phyloP scores from a whole-genome alignment of 352 stramenopile genomes.

The Phytophthora sojae region DNA sequence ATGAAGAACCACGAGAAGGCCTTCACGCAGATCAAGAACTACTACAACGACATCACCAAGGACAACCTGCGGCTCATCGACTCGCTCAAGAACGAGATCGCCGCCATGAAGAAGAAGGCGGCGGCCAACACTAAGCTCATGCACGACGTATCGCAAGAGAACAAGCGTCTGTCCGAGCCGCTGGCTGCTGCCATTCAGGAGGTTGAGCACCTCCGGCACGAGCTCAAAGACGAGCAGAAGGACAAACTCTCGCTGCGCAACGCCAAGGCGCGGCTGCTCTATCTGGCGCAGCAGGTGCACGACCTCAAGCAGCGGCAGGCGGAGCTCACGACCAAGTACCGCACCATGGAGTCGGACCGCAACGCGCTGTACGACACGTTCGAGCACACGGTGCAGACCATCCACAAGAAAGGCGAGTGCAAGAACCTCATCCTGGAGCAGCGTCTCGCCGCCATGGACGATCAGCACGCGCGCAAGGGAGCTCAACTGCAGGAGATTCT shows the following conservation, averaged over 20 bases:
- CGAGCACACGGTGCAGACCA: slow-evolving; percentile 87
- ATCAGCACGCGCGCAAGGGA: slow-evolving; percentile 82
- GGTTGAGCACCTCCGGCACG: slow-evolving; percentile 87
- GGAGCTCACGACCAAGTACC: slow-evolving; percentile 79
- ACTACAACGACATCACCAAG: slow-evolving; percentile 97
- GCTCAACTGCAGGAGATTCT: slow-evolving; percentile 75
- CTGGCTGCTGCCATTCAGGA: slow-evolving; percentile 86
- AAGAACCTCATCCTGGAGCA: slow-evolving; percentile 92
- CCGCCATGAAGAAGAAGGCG: slow-evolving; percentile 94
- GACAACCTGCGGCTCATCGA: slow-evolving; percentile 94
- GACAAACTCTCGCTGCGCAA: slow-evolving; percentile 92
- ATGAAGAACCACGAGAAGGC: slow-evolving; percentile 95
- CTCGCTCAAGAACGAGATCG: slow-evolving; percentile 92
- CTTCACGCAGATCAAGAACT: slow-evolving; percentile 95
- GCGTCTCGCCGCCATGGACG: slow-evolving; percentile 73
- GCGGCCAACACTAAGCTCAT: slow-evolving; percentile 93
- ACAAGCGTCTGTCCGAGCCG: slow-evolving; percentile 92
- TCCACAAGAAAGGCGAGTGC: slow-evolving; percentile 93
- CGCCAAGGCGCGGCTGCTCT: slow-evolving; percentile 86
- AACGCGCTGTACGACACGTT: slow-evolving; percentile 93
- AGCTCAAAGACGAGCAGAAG: slow-evolving; percentile 94
- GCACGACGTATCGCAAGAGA: slow-evolving; percentile 93
- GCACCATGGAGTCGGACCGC: slow-evolving; percentile 79
- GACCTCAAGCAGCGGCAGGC: slow-evolving; percentile 69
- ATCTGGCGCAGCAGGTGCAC: slow-evolving; percentile 76